phyloP scores from a whole-genome alignment of 306 rosid genomes.

The Cicer bijugum region DNA sequence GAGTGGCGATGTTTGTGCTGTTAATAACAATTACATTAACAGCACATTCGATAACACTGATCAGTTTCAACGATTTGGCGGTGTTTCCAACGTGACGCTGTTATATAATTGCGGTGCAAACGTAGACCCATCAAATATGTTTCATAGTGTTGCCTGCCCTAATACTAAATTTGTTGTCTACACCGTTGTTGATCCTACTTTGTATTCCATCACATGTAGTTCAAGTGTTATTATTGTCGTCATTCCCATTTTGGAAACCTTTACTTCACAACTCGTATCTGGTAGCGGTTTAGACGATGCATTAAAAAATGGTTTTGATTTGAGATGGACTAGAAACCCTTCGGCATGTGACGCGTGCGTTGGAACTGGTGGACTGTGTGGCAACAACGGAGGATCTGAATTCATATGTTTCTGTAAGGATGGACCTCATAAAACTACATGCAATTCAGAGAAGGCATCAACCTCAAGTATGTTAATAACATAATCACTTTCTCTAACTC shows the following conservation, averaged over 20 bases:
- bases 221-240: not conserved
- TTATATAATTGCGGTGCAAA: not conserved
- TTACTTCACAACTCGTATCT: rapidly evolving
- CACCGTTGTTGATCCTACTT: not conserved
- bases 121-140: rapidly evolving
- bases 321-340: not conserved
- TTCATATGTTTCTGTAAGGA: constrained; percentile 50
- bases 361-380: constrained; percentile 36
- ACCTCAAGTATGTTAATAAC: constrained; percentile 35
- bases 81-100: not conserved
- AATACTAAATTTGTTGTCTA: not conserved
- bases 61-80: not conserved
- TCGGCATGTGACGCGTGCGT: not conserved
- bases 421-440: constrained; percentile 11
- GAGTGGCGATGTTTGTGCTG: not conserved
- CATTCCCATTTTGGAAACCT: not conserved
- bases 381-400: not conserved
- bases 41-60: constrained; percentile 1
- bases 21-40: not conserved
- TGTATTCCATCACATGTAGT: not conserved
- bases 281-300: rapidly evolving
- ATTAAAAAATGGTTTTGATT: constrained; percentile 8
- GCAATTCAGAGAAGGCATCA: not conserved
- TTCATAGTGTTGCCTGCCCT: rapidly evolving
- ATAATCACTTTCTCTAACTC: not conserved